Evolutionary conservation across 371 early-diverging fungal genomes (phyloP).

Genomic region (Apophysomyces trapeziformis): DNA sequence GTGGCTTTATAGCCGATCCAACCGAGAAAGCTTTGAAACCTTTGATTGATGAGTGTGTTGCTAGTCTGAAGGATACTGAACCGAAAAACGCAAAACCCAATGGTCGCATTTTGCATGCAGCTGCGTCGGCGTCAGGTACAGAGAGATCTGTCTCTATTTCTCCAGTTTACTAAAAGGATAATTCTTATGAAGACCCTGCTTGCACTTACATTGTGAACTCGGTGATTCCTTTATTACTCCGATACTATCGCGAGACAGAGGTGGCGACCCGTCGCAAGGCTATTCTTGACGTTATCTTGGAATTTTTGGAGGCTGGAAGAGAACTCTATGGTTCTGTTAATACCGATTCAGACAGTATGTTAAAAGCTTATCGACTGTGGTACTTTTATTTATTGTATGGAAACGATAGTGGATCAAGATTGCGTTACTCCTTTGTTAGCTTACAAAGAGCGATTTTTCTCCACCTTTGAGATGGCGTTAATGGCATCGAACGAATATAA

Average conservation of each 20-base stretch:
- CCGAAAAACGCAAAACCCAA: constrained; percentile 72
- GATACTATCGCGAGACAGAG: constrained; percentile 56
- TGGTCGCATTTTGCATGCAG: constrained; percentile 68
- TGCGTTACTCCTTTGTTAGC: constrained; percentile 60
- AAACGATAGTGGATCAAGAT: constrained; percentile 40
- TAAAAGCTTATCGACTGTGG: background rate
- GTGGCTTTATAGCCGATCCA: constrained; percentile 39
- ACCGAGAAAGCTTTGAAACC: constrained; percentile 66
- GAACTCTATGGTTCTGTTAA: constrained; percentile 61
- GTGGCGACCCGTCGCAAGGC: constrained; percentile 66
- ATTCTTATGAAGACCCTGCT: constrained; percentile 56
- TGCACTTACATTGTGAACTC: constrained; percentile 60
- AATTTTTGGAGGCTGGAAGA: constrained; percentile 67
- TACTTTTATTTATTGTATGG: background rate
- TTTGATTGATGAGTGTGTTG: constrained; percentile 68
- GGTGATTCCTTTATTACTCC: constrained; percentile 60
- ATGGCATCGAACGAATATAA: constrained; percentile 72
- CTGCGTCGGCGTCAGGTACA: constrained; percentile 68
- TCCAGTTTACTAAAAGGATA: background rate
- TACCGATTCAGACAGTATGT: constrained; percentile 42
- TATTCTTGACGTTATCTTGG: constrained; percentile 68
- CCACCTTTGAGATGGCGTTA: constrained; percentile 63
- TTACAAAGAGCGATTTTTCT: constrained; percentile 72
- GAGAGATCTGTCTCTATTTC: background rate
- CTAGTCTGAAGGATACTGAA: constrained; percentile 73